phyloP scores from a whole-genome alignment of 306 rosid genomes.

The Cucurbita argyrosperma region DNA sequence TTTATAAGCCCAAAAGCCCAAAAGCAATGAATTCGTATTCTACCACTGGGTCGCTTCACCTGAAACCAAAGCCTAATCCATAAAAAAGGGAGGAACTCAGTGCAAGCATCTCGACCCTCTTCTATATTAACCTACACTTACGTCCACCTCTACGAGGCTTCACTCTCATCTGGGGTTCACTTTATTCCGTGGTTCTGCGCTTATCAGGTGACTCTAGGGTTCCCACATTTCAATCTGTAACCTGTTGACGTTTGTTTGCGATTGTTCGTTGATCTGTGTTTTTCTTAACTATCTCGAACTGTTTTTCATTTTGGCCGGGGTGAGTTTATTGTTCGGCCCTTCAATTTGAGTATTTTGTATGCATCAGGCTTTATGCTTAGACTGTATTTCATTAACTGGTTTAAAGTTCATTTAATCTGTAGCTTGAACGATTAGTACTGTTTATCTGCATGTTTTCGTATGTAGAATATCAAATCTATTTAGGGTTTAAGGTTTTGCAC shows the following conservation, averaged over 20 bases:
- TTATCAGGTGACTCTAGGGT: constrained; percentile 37
- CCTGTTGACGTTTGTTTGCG: neutral
- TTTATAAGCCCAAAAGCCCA: neutral
- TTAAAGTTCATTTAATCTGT: neutral
- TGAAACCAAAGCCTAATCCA: neutral
- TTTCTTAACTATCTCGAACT: neutral
- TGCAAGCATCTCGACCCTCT: neutral
- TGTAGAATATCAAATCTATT: neutral
- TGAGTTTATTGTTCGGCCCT: neutral
- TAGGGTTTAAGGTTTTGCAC: constrained; percentile 39
- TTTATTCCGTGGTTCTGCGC: constrained; percentile 33
- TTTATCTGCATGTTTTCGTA: neutral
- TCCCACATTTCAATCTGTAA: neutral
- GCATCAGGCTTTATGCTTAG: neutral
- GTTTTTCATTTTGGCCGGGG: neutral
- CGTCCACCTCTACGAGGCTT: neutral
- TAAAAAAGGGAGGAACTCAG: neutral
- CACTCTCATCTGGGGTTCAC: constrained; percentile 13
- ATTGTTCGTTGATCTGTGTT: neutral
- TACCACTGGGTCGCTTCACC: neutral
- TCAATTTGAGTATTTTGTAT: neutral
- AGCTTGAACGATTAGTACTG: neutral
- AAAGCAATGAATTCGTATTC: neutral
- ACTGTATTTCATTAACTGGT: too few relatives aligned
- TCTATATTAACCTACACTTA: constrained; percentile 15